Base-by-base conservation (phyloP, 116 monocot species). In the Zostera marina region DNA sequence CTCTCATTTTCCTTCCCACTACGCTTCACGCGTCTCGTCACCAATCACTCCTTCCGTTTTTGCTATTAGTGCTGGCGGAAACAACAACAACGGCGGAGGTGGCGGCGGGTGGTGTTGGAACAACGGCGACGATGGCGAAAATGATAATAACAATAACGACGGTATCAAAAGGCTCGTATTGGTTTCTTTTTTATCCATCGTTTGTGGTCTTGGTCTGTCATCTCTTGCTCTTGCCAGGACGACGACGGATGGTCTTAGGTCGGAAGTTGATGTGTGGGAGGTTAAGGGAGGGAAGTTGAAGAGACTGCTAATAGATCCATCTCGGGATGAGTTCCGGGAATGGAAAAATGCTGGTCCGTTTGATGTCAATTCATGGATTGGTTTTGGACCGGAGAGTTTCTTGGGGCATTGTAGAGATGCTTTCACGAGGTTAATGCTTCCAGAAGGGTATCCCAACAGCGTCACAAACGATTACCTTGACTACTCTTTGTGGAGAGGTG, bases 401-500 rank as follows among this genome's bases (percentile, higher is more conserved):
- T 72, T 71, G 61, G 19, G 47, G 38, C 59, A 51, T 15, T 78
- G 73, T 38, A 47, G 46, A 46, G 78, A 77, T 58, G 38, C 63
- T 1, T 42, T 75, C 26, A 38, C 72, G 52, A 60, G 73, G 44
- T 41, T 88, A 47, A 67, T 94, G 79, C 75, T 94, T 12, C 94
- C 88, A 10, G 84, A 85, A 40, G 85, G 94, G 14, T 94, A 77
- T 20, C 88, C 94, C 1, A 15, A 70, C 44, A 94, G 88, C 48
- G 88, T 94, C 25, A 88, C 81, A 70, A 58, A 68, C 47, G 85
- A 88, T 44, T 94, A 88, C 67, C 70, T 88, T 6, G 73, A 88
- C 39, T 94, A 94, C 61, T 88, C 84, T 55, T 73, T 94, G 7
- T 94, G 94, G 94, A 75, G 94, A 66, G 88, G 66, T 2, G 69